Percentiles rank a stretch among this genome's conserved stretches.
These are phyloP conservation scores for Xylaria venustula DNA, from an alignment of 495 filamentous ascomycete species.

Conservation along the genomic window DNA sequence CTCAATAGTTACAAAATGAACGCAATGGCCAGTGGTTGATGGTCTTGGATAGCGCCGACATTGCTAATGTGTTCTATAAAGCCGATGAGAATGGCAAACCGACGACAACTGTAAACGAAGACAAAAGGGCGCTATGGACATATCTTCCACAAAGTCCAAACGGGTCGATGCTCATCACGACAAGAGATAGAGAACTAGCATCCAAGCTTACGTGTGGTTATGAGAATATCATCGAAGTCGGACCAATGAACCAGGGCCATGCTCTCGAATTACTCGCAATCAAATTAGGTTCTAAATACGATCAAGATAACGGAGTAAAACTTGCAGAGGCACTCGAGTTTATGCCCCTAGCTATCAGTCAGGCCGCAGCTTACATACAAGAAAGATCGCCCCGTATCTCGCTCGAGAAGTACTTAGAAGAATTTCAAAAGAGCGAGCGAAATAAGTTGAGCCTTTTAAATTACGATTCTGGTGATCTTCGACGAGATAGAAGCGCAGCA, in stretches of 20 bases:
- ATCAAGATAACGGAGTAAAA: too few species aligned
- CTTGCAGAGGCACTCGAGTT: slow-evolving; percentile 37
- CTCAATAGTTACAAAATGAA: slow-evolving; percentile 37
- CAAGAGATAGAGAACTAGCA: slow-evolving; percentile 26
- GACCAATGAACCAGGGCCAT: slow-evolving; percentile 29
- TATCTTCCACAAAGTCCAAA: slow-evolving; percentile 40
- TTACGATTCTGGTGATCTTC: slow-evolving; percentile 32
- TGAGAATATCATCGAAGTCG: slow-evolving; percentile 37
- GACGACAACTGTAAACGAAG: slow-evolving; percentile 6
- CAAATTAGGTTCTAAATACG: too few species aligned
- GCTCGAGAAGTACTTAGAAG: slow-evolving; percentile 34
- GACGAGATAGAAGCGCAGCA: slow-evolving; percentile 31
- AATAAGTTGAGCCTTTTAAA: slow-evolving; percentile 38
- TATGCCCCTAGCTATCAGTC: slow-evolving; percentile 49
- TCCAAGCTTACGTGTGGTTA: slow-evolving; percentile 28
- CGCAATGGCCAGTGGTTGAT: slow-evolving; percentile 38
- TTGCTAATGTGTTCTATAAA: slow-evolving; percentile 26
- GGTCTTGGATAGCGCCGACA: slow-evolving; percentile 47
- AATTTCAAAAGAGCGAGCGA: slow-evolving; percentile 36
- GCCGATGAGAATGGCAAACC: not conserved
- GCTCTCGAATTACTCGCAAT: too few species aligned
- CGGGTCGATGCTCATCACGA: slow-evolving; percentile 40
- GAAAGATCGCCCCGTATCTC: slow-evolving; percentile 26
- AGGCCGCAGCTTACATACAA: slow-evolving; percentile 46
- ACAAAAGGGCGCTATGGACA: slow-evolving; percentile 26